Evolutionary conservation across 257 asterid genomes (phyloP).

Genomic region (Nyctanthes arbortristis): DNA sequence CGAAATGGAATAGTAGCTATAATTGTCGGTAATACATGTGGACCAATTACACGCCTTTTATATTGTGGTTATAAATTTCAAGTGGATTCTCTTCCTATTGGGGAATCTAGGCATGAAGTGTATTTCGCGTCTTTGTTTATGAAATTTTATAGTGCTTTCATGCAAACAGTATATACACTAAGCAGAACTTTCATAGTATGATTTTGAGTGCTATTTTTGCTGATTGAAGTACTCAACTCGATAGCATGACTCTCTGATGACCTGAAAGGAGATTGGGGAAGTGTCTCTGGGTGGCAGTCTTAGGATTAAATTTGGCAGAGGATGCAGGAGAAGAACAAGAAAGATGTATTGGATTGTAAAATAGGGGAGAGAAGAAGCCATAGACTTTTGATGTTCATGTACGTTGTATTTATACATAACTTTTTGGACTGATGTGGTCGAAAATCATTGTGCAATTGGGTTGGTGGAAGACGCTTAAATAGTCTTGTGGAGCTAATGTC

Average conservation of each 20-base stretch:
- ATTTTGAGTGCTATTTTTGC: not conserved
- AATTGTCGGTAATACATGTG: not conserved
- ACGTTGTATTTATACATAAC: not conserved
- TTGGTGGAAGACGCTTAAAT: not conserved
- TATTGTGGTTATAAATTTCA: no score
- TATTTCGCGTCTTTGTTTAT: no score
- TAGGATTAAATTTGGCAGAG: not conserved
- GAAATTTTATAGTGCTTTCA: no score
- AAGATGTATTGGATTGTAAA: not conserved
- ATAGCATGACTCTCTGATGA: not conserved
- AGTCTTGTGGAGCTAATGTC: not conserved
- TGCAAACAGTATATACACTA: not conserved
- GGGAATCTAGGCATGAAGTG: not conserved
- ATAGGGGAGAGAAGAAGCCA: not conserved
- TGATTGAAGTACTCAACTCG: not conserved
- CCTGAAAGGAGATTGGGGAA: not conserved
- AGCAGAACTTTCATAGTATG: not conserved
- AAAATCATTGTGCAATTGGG: not conserved
- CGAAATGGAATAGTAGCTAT: no score
- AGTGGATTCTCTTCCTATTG: not conserved
- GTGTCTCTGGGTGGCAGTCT: not conserved
- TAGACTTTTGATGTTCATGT: no score
- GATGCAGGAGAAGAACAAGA: not conserved
- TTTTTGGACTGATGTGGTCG: not conserved
- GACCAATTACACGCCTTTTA: not conserved